Evolutionary conservation across 805 yeast genomes (phyloP).

Genomic region (Pichia nakasei): DNA sequence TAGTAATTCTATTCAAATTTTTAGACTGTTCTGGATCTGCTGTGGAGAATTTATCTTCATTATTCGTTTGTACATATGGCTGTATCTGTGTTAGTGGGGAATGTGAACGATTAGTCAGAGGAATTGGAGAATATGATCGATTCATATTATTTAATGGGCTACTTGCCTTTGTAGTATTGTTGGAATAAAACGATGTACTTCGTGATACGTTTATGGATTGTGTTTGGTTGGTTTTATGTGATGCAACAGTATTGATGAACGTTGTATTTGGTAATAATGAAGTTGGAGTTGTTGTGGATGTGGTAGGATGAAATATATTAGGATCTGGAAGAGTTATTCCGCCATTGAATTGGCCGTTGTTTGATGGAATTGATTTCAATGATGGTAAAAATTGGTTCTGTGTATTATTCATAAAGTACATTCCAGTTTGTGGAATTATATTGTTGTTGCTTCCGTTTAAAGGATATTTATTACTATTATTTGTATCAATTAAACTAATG

Average conservation of each 20-base stretch:
- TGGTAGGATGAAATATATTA: conserved; percentile 1
- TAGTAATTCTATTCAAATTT: neutral
- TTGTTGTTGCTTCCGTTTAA: neutral
- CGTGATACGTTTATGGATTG: neutral
- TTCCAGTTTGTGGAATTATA: neutral
- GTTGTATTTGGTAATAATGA: neutral
- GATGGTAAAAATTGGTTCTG: neutral
- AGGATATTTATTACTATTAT: neutral
- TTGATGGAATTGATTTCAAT: neutral
- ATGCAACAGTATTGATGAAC: neutral
- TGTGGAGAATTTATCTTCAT: neutral
- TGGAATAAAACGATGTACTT: neutral
- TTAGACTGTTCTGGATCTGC: neutral
- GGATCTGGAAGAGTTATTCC: conserved; percentile 6
- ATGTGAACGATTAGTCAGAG: neutral
- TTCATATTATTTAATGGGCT: neutral
- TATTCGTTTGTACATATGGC: neutral
- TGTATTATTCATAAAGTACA: neutral
- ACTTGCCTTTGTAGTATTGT: neutral
- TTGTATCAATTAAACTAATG: neutral
- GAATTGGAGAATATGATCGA: neutral
- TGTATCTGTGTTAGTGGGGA: neutral
- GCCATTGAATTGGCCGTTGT: neutral
- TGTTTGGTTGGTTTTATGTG: neutral
- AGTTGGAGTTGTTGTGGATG: neutral